Base-by-base conservation (phyloP, 352 stramenopile genomes). In the Globisporangium irregulare region DNA sequence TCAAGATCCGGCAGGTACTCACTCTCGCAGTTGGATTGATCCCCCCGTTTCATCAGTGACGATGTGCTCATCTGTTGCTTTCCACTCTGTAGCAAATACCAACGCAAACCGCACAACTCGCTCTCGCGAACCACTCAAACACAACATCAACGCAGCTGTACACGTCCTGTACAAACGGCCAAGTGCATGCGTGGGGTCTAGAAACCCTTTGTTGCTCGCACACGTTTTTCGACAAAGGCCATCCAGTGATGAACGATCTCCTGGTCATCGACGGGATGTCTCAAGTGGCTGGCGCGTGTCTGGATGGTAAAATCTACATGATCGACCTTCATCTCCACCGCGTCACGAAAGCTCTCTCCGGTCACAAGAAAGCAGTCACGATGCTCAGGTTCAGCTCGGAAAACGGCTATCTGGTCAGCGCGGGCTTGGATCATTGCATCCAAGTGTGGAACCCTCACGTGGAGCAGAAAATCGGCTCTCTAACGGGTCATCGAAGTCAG, bases 371-470 rank as follows among this genome's bases (percentile, higher is more conserved):
- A 38, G 79, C 73, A 3, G 74, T 88, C 15, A 74, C 80, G 15
- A 72, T 79, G 64, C 50, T 91, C 1, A 59, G 71, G n/a, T 91
- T 86, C 56, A 81, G 69, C 24, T 27, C 68, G 2, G 66, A 85
- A 6, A 82, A 80, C 29, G 74, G 79, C 15, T 91, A 91, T 41
- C 50, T 91, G 4, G 62, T 89, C 48, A 91, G 79, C 27, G 80
- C 69, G 3, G 82, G 82, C 9, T 54, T 87, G 24, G 82, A 89
- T 51, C 80, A 89, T 46, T 74, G 67, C 20, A 56, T 91, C 0
- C 74, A 87, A 29, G 71, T 91, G 18, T 91, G 82, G 82, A 91
- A 85, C 57, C 80, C 82, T 22, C 80, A 86, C 46, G 72, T 89
- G 12, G 79, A 88, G 32, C 74, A 80, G 38, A 82, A 86, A 50